These are phyloP conservation scores for Phaffomyces opuntiae DNA, from an alignment of 805 yeast species.

Conservation along the genomic window DNA sequence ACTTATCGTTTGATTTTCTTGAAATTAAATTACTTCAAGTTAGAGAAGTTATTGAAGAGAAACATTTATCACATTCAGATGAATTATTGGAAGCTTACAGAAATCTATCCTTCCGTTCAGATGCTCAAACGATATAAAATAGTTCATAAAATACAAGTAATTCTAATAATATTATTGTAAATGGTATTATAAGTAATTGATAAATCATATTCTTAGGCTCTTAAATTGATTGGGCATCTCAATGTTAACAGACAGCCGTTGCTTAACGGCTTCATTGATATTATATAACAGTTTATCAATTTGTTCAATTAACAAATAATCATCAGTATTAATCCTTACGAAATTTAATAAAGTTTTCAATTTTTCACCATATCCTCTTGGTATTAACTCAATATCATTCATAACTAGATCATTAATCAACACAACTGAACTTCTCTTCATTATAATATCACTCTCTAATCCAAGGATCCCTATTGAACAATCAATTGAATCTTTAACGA, in stretches of 20 bases:
- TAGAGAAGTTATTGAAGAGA: neutral
- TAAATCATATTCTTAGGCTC: neutral
- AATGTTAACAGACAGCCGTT: slow-evolving; percentile 1
- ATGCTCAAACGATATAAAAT: too few species aligned
- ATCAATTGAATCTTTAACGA: slow-evolving; percentile 57
- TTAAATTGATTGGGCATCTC: slow-evolving; percentile 3
- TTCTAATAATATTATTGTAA: too few species aligned
- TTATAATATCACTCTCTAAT: slow-evolving; percentile 43
- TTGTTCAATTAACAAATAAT: slow-evolving; percentile 54
- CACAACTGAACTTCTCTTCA: slow-evolving; percentile 73
- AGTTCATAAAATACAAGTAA: too few species aligned
- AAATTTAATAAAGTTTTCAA: slow-evolving; percentile 38
- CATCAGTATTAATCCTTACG: slow-evolving; percentile 41
- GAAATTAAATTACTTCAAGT: too few species aligned
- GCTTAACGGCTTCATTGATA: slow-evolving; percentile 20
- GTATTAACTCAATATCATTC: slow-evolving; percentile 42
- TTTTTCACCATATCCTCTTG: slow-evolving; percentile 39
- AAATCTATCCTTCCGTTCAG: too few species aligned
- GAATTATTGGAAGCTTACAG: too few species aligned
- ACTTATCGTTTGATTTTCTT: too few species aligned
- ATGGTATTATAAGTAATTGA: too few species aligned
- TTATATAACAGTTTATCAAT: slow-evolving; percentile 32
- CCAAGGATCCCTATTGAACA: slow-evolving; percentile 71
- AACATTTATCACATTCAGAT: too few species aligned
- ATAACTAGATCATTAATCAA: slow-evolving; percentile 55